Evolutionary conservation across 441 rosid species (phyloP).

Genomic region (Populus hybrid): DNA sequence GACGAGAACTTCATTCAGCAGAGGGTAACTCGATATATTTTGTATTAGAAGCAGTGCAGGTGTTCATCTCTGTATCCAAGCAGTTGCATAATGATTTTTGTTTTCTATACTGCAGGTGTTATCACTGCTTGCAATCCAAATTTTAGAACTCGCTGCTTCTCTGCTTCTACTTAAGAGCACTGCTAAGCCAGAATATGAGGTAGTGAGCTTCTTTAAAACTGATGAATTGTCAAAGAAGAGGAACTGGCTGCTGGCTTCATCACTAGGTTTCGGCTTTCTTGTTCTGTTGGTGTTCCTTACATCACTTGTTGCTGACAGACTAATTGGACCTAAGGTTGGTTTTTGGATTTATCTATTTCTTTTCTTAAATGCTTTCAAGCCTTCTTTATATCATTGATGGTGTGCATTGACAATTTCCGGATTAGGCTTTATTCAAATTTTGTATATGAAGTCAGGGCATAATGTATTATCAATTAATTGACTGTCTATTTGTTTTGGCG

Average conservation of each 20-base stretch:
- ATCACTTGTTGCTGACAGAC: conserved; percentile 42
- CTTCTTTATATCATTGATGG: not conserved
- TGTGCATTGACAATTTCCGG: not conserved
- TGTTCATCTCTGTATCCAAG: not conserved
- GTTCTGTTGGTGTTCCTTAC: conserved; percentile 47
- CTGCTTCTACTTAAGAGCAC: conserved; percentile 49
- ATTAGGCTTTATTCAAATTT: not conserved
- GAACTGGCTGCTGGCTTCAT: conserved; percentile 63
- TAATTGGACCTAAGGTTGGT: conserved; percentile 49
- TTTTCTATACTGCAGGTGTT: conserved; percentile 41
- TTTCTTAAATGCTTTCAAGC: conserved; percentile 6
- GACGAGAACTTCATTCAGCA: not conserved
- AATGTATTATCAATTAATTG: not conserved
- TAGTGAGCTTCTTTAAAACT: conserved; percentile 36
- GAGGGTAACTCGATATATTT: not conserved
- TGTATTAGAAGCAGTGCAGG: not conserved
- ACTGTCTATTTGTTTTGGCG: not conserved
- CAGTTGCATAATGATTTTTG: conserved; percentile 10
- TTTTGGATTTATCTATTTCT: not conserved
- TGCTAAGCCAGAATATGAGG: conserved; percentile 40
- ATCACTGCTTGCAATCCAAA: conserved; percentile 50
- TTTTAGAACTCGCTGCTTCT: conserved; percentile 50
- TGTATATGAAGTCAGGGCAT: not conserved
- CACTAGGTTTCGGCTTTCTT: conserved; percentile 56
- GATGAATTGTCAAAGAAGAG: conserved; percentile 28